Base-by-base conservation (phyloP, 768 basidiomycete species). In the Kwoniella heveanensis region DNA sequence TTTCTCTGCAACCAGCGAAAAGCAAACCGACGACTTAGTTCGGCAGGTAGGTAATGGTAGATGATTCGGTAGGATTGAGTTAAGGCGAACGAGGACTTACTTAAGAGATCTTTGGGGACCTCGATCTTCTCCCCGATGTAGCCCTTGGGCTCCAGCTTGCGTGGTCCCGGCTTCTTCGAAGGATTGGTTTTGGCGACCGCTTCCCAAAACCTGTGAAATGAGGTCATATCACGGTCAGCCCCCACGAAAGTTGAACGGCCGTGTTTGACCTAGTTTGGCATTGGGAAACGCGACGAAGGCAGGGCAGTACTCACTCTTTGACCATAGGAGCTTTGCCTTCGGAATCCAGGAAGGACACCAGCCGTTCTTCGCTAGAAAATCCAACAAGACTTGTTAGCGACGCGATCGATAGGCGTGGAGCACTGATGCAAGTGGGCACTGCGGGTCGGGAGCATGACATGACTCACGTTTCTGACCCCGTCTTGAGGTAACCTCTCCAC, bases 401-500 rank as follows among this genome's bases (percentile, higher is more conserved):
- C 13, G 32, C 32, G 32, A 36, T 36, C 32, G 32, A 27, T 15
- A 29, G 25, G n/a, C n/a, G n/a, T n/a, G n/a, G n/a, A n/a, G n/a
- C n/a, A n/a, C n/a, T n/a, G n/a, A n/a, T n/a, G n/a, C n/a, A n/a
- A n/a, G n/a, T n/a, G n/a, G n/a, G n/a, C n/a, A n/a, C n/a, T n/a
- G n/a, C n/a, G n/a, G n/a, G n/a, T n/a, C n/a, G n/a, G n/a, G n/a
- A n/a, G n/a, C n/a, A n/a, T n/a, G 44, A 26, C 24, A 8, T 22
- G 13, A 64, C 67, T 48, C 53, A 68, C 65, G 65, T 67, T 30
- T 73, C 71, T 9, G 65, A 69, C 5, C 37, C 36, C 19, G 63
- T 62, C 52, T 73, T 73, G 2, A 73, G 62, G 52, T 66, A 73
- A 0, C 67, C 69, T 51, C 65, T 66, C 72, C 72, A 73, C 68